A percentile compares a stretch with the other conserved stretches of the same genome.
Evolutionary conservation across 2,329 filamentous ascomycete genomes (phyloP).

Genomic region (Fusarium zealandicum): DNA sequence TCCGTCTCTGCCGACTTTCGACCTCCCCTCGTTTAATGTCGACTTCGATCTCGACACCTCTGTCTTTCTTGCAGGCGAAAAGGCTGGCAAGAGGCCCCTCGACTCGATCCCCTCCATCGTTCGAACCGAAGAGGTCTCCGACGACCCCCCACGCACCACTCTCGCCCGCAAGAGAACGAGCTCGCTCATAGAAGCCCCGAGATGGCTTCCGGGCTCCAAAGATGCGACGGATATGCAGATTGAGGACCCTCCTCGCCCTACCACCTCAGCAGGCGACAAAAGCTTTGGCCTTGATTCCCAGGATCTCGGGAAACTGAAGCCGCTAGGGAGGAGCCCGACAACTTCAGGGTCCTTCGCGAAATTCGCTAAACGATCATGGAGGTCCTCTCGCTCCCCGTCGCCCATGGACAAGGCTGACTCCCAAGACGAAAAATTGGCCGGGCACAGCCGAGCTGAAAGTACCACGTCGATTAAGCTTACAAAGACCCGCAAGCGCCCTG

Average conservation of each 20-base stretch:
- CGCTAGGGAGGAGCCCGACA: constrained; percentile 48
- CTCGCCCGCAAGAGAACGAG: constrained; percentile 49
- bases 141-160: constrained; percentile 27
- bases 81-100: constrained; percentile 21
- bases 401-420: constrained; percentile 47
- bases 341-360: constrained; percentile 57
- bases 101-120: constrained; percentile 26
- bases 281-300: constrained; percentile 25
- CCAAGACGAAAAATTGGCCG: constrained; percentile 34
- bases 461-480: constrained; percentile 36
- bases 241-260: constrained; percentile 38
- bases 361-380: constrained; percentile 62
- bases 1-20: constrained; percentile 48
- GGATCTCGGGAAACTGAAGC: constrained; percentile 36
- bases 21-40: constrained; percentile 61
- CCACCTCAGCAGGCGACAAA: constrained; percentile 38
- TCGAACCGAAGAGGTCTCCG: constrained; percentile 34
- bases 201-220: constrained; percentile 60
- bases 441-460: constrained; percentile 37
- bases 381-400: constrained; percentile 58
- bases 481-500: constrained; percentile 42
- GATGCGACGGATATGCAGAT: constrained; percentile 43
- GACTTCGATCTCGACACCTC: constrained; percentile 57
- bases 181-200: constrained; percentile 57
- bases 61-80: constrained; percentile 48